These are phyloP conservation scores for Prunella vulgaris DNA, from an alignment of 257 asterid genomes.

Conservation along the genomic window DNA sequence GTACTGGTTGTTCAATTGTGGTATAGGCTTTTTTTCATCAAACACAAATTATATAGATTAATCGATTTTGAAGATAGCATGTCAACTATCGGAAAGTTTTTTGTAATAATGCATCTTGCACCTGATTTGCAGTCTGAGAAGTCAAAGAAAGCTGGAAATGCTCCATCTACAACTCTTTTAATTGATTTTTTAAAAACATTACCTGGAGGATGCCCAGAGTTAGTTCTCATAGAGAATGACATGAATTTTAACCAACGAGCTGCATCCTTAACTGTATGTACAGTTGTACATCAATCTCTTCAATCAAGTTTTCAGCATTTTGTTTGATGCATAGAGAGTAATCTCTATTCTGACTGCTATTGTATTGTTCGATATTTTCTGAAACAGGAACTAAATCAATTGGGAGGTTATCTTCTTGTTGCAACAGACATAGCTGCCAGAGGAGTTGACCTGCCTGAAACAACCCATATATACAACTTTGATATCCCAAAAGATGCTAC, in stretches of 20 bases:
- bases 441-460: constrained; percentile 90
- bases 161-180: constrained; percentile 54
- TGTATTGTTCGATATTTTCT: constrained; percentile 7
- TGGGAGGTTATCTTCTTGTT: constrained; percentile 67
- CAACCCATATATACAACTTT: constrained; percentile 90
- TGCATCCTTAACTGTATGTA: constrained; percentile 55
- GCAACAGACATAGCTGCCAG: constrained; percentile 90
- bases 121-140: constrained; percentile 71
- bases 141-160: constrained; percentile 81
- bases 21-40: background rate
- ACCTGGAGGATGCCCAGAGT: constrained; percentile 35
- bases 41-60: background rate
- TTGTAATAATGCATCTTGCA: constrained; percentile 10
- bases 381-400: constrained; percentile 61
- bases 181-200: constrained; percentile 52
- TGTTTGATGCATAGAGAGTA: constrained; percentile 5
- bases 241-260: constrained; percentile 87
- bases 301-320: background rate
- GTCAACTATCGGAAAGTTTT: background rate
- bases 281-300: constrained; percentile 24
- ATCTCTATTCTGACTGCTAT: constrained; percentile 19
- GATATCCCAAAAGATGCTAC: constrained; percentile 88
- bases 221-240: constrained; percentile 73
- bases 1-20: background rate
- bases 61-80: constrained; percentile 17